phyloP scores from a whole-genome alignment of 495 filamentous ascomycete species.

The Daldinia concentrica region DNA sequence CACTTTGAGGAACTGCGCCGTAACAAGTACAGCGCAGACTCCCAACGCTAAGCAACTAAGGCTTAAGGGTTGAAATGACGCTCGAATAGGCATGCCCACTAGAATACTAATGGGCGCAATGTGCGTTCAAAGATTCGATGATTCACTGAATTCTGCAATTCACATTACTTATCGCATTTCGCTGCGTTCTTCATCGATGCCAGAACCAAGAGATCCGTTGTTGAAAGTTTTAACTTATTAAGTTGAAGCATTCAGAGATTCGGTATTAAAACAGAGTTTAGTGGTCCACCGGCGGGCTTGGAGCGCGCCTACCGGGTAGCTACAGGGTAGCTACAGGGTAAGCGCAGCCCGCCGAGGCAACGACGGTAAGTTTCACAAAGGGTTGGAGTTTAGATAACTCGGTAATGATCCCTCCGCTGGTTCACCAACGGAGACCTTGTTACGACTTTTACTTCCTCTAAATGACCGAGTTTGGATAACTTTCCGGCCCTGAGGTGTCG shows the following conservation, averaged over 20 bases:
- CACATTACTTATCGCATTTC: constrained; percentile 14
- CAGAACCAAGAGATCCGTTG: constrained; percentile 13
- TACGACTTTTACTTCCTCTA: constrained; percentile 82
- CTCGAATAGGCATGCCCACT: constrained; percentile 9
- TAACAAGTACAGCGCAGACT: not conserved
- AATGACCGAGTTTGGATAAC: constrained; percentile 77
- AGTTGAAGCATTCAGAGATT: constrained; percentile 4
- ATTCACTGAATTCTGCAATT: constrained; percentile 14
- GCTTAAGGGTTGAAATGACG: constrained; percentile 11
- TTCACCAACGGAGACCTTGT: constrained; percentile 81
- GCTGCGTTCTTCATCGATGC: constrained; percentile 13
- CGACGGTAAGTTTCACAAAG: not conserved
- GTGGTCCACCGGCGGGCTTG: constrained; percentile 1
- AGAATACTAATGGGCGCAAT: constrained; percentile 11
- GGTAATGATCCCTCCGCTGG: constrained; percentile 51
- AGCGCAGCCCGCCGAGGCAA: not conserved
- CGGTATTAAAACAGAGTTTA: not conserved
- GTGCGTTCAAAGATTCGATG: constrained; percentile 13
- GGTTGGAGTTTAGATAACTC: constrained; percentile 2
- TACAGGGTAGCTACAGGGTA: not conserved
- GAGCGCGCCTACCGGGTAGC: not conserved
- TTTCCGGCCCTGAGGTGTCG: constrained; percentile 71
- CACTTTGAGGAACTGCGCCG: constrained; percentile 2
- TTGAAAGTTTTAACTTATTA: constrained; percentile 12
- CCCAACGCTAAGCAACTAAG: constrained; percentile 4